phyloP scores from a whole-genome alignment of 805 yeast species.

The Yarrowia hollandica region DNA sequence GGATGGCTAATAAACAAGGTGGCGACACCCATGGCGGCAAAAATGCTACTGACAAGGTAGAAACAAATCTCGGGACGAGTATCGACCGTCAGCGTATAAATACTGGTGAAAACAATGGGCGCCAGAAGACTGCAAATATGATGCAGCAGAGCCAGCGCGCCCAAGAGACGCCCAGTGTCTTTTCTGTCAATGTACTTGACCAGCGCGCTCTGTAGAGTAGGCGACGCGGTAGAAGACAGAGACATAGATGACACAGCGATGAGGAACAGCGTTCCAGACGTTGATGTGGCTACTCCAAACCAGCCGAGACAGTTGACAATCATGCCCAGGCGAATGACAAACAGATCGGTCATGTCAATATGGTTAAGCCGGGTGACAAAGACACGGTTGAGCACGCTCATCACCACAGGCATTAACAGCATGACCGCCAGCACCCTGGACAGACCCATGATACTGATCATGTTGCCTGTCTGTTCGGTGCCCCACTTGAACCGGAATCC shows the following conservation, averaged over 20 bases:
- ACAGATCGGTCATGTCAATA: constrained; percentile 34
- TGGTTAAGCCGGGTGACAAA: constrained; percentile 18
- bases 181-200: constrained; percentile 36
- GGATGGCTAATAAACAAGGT: constrained; percentile 12
- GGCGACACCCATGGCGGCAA: background rate
- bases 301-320: constrained; percentile 31
- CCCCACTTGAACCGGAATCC: constrained; percentile 40
- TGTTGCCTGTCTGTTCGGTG: constrained; percentile 40
- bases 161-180: constrained; percentile 37
- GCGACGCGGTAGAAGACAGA: constrained; percentile 34
- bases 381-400: background rate
- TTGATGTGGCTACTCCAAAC: constrained; percentile 34
- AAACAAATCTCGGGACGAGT: constrained; percentile 33
- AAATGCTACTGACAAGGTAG: constrained; percentile 32
- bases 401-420: constrained; percentile 15
- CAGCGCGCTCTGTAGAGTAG: constrained; percentile 35
- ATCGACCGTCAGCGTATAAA: constrained; percentile 33
- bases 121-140: constrained; percentile 30
- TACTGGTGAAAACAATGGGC: constrained; percentile 33
- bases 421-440: constrained; percentile 34
- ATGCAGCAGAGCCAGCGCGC: constrained; percentile 35
- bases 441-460: constrained; percentile 37
- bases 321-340: constrained; percentile 33
- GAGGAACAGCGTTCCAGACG: constrained; percentile 31
- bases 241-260: constrained; percentile 32